phyloP scores from a whole-genome alignment of 306 rosid genomes.

The Sphenostylis stenocarpa region DNA sequence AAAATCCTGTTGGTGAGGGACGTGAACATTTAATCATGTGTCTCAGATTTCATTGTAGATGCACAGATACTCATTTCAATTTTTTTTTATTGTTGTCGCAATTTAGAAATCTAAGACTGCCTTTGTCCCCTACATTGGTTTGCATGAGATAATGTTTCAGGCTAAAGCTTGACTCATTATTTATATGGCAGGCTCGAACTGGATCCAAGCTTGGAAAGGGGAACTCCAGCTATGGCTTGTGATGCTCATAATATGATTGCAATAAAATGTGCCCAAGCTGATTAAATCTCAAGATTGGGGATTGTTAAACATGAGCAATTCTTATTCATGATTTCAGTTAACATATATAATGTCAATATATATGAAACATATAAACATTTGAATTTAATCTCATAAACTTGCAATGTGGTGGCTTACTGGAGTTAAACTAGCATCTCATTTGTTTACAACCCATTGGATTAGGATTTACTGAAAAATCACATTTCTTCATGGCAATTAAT shows the following conservation, averaged over 20 bases:
- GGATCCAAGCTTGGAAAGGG: slow-evolving; percentile 26
- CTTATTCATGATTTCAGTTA: slow-evolving; percentile 1
- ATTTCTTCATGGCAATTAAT: slow-evolving; percentile 7
- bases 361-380: not conserved
- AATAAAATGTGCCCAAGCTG: slow-evolving; percentile 28
- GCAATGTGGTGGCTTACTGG: slow-evolving; percentile 1
- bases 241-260: slow-evolving; percentile 35
- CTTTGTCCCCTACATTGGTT: slow-evolving; percentile 25
- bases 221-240: slow-evolving; percentile 29
- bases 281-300: slow-evolving; percentile 21
- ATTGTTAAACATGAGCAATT: slow-evolving; percentile 7
- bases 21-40: slow-evolving; percentile 40
- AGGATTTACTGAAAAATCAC: slow-evolving; percentile 8
- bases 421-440: slow-evolving; percentile 7
- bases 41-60: slow-evolving; percentile 38
- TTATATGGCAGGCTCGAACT: slow-evolving; percentile 29
- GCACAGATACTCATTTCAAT: slow-evolving; percentile 19
- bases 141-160: slow-evolving; percentile 26
- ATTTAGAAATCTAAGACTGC: slow-evolving; percentile 28
- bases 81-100: slow-evolving; percentile 14
- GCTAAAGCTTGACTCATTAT: slow-evolving; percentile 31
- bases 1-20: slow-evolving; percentile 50
- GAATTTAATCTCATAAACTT: not conserved
- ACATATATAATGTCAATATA: not conserved
- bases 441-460: slow-evolving; percentile 13